Percentiles rank a stretch among this genome's conserved stretches.
phyloP scores from a whole-genome alignment of 2,329 filamentous ascomycete species.

The Ceratocystis harringtonii region DNA sequence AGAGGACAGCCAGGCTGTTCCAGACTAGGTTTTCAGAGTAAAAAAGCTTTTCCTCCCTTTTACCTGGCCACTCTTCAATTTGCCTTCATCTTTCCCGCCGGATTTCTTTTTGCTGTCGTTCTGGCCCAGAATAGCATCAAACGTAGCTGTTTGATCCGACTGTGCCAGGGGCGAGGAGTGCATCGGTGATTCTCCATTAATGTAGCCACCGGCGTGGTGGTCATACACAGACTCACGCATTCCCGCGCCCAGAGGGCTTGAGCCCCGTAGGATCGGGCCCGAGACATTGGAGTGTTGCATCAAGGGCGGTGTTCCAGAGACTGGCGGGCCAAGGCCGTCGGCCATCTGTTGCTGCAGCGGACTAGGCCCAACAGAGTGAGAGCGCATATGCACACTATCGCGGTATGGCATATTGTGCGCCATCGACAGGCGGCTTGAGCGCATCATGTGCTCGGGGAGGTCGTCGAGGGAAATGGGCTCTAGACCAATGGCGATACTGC shows the following conservation, averaged over 20 bases:
- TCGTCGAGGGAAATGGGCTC: conserved; percentile 25
- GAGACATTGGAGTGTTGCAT: conserved; percentile 11
- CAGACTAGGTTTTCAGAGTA: no score
- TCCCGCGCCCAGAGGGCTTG: conserved; percentile 22
- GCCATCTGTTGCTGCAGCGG: conserved; percentile 10
- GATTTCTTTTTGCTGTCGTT: conserved; percentile 17
- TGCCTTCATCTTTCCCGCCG: conserved; percentile 18
- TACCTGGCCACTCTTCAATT: conserved; percentile 21
- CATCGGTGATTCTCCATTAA: conserved; percentile 14
- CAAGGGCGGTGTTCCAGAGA: conserved; percentile 5
- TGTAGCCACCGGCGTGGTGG: conserved; percentile 19
- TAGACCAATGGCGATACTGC: conserved; percentile 31
- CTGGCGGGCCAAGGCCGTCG: conserved; percentile 17
- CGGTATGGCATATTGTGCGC: conserved; percentile 8
- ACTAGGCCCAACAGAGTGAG: conserved; percentile 13
- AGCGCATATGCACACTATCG: conserved; percentile 11
- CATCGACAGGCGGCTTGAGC: conserved; percentile 11
- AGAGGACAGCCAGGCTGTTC: no score
- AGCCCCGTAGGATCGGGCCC: conserved; percentile 15
- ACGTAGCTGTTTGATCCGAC: conserved; percentile 27
- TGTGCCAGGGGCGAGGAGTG: conserved; percentile 19
- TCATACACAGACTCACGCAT: conserved; percentile 21
- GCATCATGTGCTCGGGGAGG: conserved; percentile 11
- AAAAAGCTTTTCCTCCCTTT: conserved; percentile 30
- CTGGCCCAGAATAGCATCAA: conserved; percentile 33